Base-by-base conservation (phyloP, 176 grass and related monocot genomes). In the Eremochloa ophiuroides region DNA sequence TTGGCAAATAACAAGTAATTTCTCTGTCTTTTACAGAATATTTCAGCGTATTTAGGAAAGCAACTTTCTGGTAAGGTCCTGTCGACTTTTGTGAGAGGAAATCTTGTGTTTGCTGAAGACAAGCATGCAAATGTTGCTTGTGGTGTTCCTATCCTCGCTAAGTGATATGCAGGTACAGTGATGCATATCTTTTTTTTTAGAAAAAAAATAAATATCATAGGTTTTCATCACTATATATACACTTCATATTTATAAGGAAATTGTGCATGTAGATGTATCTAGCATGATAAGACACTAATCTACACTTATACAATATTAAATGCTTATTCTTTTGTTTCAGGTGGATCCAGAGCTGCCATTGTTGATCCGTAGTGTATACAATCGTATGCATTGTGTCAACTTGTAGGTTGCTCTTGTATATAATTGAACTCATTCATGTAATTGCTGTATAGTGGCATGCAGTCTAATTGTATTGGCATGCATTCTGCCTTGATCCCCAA, bases 1-100 rank as follows among this genome's bases (percentile, higher is more conserved):
- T 17, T 62, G 30, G 17, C 4, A 0, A 11, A 2, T 72, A 25
- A 73, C 53, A 47, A 14, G 4, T 63, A 10, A 58, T 13, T 66
- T 7, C 30, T 14, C n/a, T 55, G 5, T 0, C 39, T 50, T 42
- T 30, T 63, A 23, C 73, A 95, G 93, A 91, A 79, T 67, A 98
- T 88, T 80, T 95, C 96, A 0, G 90, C 93, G 4, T 98, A 98
- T 46, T 31, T 95, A 10, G 93, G 93, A 18, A 91, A 56, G 31
- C 81, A 82, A 14, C 53, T 98, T 44, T 98, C 82, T 4, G 96
- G 96, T 23, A 93, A 91, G 85, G 84, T 98, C 8, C 3, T 89
- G 72, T 91, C 93, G 4, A 98, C 90, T 40, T 98, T 95, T 74
- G 92, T 98, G 30, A 91, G 96, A 66, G 96, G 96, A 40, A 91